Evolutionary conservation across 768 basidiomycete genomes (phyloP), one percentile per base, ranked within the genome.

Genomic region (Lactarius indigo): DNA sequence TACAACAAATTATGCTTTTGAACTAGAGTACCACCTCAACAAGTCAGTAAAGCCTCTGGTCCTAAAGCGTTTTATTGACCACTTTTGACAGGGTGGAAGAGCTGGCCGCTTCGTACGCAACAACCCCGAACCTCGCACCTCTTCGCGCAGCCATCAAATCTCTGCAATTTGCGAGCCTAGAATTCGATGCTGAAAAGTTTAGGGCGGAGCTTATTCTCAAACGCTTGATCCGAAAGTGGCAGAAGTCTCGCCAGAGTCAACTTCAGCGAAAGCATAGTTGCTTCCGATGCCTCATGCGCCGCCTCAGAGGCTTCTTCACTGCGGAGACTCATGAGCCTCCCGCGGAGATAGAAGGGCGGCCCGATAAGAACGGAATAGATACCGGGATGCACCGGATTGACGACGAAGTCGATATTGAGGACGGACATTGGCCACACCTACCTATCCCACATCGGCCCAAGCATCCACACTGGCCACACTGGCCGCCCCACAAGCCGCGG

Each of bases 1-100:
- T 73, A 88, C 87, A 9, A 89, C 87, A 0, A 85, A 88, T 73
- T 89, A 89, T 69, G 75, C 87, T 0, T 73, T 79, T 41, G 83
- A 87, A 66, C 78, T 90, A 28, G 79, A 75, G 57, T 72, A 69
- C 23, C 89, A 90, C 72, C 78, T 87, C 3, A 73, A 81, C 59
- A 79, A 80, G 87, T 86, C 64, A 47, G 81, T 70, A 39, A 12
- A 72, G 33, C 58, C 64, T 28, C 47, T 23, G 50, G 26, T 28
- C 54, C 39, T 64, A 28, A 28, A 61, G 9, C 10, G 42, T 10
- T 4, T 26, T 35, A 58, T 44, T 63, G 13, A 37, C 64, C 15
- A 44, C 26, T 62, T 52, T 59, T 37, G 8, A 23, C 62, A 87
- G 84, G 33, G 85, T 92, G 55, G 82, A 89, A 71, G 73, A 73